Evolutionary conservation across 164 flowering plant species (phyloP).

Genomic region (Annona squamosa): DNA sequence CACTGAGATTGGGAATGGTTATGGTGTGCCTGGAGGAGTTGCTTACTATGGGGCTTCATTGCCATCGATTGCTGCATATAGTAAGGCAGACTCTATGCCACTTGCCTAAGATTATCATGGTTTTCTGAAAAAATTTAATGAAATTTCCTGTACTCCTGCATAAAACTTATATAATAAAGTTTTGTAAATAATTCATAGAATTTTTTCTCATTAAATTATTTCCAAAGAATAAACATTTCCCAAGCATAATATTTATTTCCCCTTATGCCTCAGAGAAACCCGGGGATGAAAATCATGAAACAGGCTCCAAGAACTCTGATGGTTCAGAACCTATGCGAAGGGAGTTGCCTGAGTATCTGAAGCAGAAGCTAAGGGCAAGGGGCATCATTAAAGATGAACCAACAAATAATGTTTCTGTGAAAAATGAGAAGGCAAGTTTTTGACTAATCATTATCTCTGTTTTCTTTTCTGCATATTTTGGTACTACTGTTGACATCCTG

Average conservation of each 20-base stretch:
- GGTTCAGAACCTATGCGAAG: conserved; percentile 35
- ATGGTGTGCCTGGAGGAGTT: conserved; percentile 98
- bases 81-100: conserved; percentile 17
- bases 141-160: background rate
- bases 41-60: conserved; percentile 49
- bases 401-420: conserved; percentile 13
- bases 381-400: conserved; percentile 70
- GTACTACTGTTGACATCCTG: background rate
- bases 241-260: background rate
- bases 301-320: conserved; percentile 16
- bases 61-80: conserved; percentile 20
- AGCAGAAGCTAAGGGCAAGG: conserved; percentile 78
- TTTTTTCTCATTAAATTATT: too few relatives aligned
- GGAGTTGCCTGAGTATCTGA: conserved; percentile 84
- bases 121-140: background rate
- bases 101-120: background rate
- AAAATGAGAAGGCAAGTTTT: conserved; percentile 31
- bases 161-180: background rate
- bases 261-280: conserved; percentile 19
- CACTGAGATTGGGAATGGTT: conserved; percentile 90
- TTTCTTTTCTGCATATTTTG: background rate
- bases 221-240: background rate
- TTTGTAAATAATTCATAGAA: too few relatives aligned
- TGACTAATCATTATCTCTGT: background rate
- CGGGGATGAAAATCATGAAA: conserved; percentile 21